Evolutionary conservation across 257 asterid species (phyloP).

Genomic region (Oldenlandia corymbosa): DNA sequence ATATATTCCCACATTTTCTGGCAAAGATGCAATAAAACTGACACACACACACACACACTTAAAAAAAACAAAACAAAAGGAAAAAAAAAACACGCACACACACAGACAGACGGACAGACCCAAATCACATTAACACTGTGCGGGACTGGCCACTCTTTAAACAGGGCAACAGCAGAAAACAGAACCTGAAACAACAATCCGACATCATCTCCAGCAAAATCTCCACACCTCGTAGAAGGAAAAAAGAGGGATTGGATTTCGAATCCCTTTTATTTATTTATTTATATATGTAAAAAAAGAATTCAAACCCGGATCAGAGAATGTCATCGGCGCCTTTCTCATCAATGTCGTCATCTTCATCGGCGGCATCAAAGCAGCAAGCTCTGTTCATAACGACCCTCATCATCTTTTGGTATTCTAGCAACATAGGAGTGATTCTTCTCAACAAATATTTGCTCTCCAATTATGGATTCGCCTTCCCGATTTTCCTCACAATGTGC

Average conservation of each 20-base stretch:
- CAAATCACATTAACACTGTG: constrained; percentile 6
- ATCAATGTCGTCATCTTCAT: constrained; percentile 17
- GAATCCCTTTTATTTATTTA: background rate
- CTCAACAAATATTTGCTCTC: constrained; percentile 86
- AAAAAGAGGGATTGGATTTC: background rate
- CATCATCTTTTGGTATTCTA: constrained; percentile 66
- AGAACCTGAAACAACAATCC: background rate
- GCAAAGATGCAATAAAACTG: background rate
- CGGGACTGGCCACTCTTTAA: background rate
- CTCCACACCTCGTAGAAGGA: background rate
- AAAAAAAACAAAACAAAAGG: no score
- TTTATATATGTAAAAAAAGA: background rate
- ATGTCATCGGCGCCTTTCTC: constrained; percentile 28
- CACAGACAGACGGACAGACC: background rate
- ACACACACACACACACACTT: background rate
- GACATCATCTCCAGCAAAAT: background rate
- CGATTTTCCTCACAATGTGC: constrained; percentile 94
- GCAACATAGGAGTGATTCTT: constrained; percentile 89
- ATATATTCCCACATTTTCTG: constrained; percentile 4
- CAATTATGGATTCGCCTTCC: constrained; percentile 70
- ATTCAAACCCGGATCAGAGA: constrained; percentile 11
- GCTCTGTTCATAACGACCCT: constrained; percentile 50
- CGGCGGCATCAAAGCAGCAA: constrained; percentile 34
- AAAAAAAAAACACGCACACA: background rate
- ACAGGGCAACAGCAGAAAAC: constrained; percentile 3